Evolutionary conservation across 176 grass and related monocot genomes (phyloP).

Genomic region (Oryza meridionalis): DNA sequence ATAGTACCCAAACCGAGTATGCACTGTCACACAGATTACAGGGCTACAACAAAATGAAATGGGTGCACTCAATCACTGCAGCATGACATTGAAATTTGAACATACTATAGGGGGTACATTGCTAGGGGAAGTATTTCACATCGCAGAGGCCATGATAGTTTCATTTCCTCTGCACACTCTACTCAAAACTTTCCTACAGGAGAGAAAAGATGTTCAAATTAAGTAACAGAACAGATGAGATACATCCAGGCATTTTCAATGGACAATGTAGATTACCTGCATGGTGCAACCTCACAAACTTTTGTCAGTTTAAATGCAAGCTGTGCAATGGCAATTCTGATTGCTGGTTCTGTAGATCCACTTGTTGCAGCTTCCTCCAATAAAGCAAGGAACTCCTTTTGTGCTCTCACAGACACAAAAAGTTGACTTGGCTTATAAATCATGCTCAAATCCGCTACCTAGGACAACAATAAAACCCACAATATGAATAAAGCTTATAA

Average conservation of each 20-base stretch:
- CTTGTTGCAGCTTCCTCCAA: constrained; percentile 61
- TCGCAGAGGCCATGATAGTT: constrained; percentile 48
- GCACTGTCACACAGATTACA: constrained; percentile 7
- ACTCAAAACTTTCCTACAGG: constrained; percentile 64
- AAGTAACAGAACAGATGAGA: constrained; percentile 7
- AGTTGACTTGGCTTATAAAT: constrained; percentile 69
- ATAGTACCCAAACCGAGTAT: constrained; percentile 18
- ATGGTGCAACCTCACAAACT: constrained; percentile 59
- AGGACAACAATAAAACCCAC: constrained; percentile 30
- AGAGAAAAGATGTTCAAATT: not conserved
- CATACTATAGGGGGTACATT: constrained; percentile 18
- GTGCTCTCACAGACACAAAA: constrained; percentile 76
- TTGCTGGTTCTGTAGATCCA: constrained; percentile 52
- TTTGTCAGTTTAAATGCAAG: constrained; percentile 67
- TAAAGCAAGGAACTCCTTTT: constrained; percentile 75
- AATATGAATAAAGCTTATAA: constrained; percentile 34
- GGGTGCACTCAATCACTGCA: constrained; percentile 14
- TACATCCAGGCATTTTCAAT: not conserved
- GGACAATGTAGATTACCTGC: constrained; percentile 59
- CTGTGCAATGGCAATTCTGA: constrained; percentile 61
- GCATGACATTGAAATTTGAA: not conserved
- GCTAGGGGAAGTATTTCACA: constrained; percentile 26
- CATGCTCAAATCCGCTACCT: constrained; percentile 80
- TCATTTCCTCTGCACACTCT: constrained; percentile 51
- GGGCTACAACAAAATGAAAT: constrained; percentile 9